These are phyloP conservation scores for Hypsizygus marmoreus DNA, from an alignment of 768 basidiomycete genomes.

Conservation along the genomic window DNA sequence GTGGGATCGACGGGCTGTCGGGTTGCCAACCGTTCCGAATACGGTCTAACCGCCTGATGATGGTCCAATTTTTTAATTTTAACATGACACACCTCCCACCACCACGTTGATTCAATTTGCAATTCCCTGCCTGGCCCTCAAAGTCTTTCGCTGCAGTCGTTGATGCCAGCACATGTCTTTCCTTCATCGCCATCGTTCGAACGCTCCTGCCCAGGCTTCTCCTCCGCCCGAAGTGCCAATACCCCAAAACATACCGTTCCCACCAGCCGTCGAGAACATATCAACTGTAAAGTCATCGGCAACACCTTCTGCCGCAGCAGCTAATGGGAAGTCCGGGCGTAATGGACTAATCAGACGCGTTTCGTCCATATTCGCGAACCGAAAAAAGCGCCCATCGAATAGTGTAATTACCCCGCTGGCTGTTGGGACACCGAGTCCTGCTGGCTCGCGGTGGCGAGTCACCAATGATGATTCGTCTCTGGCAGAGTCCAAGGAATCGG, in stretches of 20 bases:
- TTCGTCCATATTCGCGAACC: slow-evolving; percentile 22
- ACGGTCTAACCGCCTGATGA: slow-evolving; percentile 15
- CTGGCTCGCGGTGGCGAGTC: slow-evolving; percentile 13
- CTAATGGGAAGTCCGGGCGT: slow-evolving; percentile 9
- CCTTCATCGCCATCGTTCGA: slow-evolving; percentile 18
- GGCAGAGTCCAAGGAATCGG: slow-evolving; percentile 18
- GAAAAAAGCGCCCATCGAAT: slow-evolving; percentile 17
- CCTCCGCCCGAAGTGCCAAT: slow-evolving; percentile 5
- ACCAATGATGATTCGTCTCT: slow-evolving; percentile 11
- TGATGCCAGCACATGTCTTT: slow-evolving; percentile 20
- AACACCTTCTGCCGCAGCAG: slow-evolving; percentile 1
- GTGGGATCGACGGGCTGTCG: slow-evolving; percentile 5
- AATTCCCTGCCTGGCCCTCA: not conserved
- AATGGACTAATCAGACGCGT: slow-evolving; percentile 25
- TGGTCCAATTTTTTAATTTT: slow-evolving; percentile 11
- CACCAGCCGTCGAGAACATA: slow-evolving; percentile 20
- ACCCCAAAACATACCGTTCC: slow-evolving; percentile 13
- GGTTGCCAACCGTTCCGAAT: slow-evolving; percentile 20
- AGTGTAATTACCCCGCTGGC: slow-evolving; percentile 11
- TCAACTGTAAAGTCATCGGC: slow-evolving; percentile 7
- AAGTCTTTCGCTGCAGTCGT: slow-evolving; percentile 1
- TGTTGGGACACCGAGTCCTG: slow-evolving; percentile 2
- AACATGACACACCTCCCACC: slow-evolving; percentile 1
- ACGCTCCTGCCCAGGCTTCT: slow-evolving; percentile 3
- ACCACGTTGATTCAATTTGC: not conserved